Evolutionary conservation across 2,329 filamentous ascomycete genomes (phyloP), one percentile per base, ranked within the genome.

Genomic region (Emmonsiellopsis sp.): DNA sequence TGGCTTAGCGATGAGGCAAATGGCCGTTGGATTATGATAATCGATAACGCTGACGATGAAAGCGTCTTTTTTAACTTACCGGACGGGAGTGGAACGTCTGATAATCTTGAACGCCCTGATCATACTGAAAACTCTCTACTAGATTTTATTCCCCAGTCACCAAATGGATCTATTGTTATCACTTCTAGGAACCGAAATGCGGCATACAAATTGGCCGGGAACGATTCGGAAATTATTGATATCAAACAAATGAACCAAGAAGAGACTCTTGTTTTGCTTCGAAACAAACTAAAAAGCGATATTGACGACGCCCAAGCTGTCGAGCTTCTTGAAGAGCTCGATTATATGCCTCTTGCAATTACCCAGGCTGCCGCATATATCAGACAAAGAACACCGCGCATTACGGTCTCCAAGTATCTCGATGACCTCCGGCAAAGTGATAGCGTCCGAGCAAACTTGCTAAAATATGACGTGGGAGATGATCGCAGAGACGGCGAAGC

Each of bases 21-120:
- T 3, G 59, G 61, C 0, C 41, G 53, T 4, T 68, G 65, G 66
- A 42, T 68, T 10, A 31, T 68, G 0, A 59, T 68, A 10, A 48
- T 65, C 42, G 65, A 68, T 26, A 68, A 67, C 51, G 63, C 61
- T 0, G 65, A 69, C 41, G 61, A 65, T 43, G 34, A 59, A 3
- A 54, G 60, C 16, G 16, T 54, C 7, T 44, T 57, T 57, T 62
- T 46, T 65, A 59, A 62, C 34, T 35, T 4, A n/a, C 20, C 6
- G 41, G n/a, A 7, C 52, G 9, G 11, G 31, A 46, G 9, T 3
- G 20, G 20, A 26, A 26, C 20, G 20, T 49, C 20, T 13, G 13
- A 38, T 50, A 52, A 5, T 26, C 54, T 2, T 49, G 62, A 0
- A 54, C 51, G 26, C 8, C 52, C 0, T 50, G 15, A 20, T 43